Percentiles rank a stretch among this genome's conserved stretches.
Evolutionary conservation across 805 yeast genomes (phyloP).

Genomic region (Jamesozyma hellenica): DNA sequence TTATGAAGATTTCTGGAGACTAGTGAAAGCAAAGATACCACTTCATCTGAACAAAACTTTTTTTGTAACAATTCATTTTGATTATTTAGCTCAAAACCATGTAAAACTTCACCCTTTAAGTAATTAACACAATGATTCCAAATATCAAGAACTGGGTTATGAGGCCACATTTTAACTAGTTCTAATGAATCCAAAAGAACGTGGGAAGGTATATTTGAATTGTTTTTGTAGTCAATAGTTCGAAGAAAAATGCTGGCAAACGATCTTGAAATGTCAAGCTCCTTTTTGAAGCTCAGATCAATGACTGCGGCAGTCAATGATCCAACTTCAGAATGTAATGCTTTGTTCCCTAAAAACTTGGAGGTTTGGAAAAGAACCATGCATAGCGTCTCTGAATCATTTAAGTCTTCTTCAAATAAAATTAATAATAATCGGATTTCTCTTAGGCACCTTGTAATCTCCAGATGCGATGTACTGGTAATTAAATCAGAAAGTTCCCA

Average conservation of each 20-base stretch:
- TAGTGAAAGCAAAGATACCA: constrained; percentile 12
- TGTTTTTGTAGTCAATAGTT: background rate
- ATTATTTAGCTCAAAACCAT: background rate
- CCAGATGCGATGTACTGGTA: constrained; percentile 2
- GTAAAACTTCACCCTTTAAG: constrained; percentile 7
- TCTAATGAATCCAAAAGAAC: background rate
- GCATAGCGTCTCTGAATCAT: constrained; percentile 3
- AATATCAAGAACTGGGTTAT: background rate
- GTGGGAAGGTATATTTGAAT: background rate
- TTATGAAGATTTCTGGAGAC: constrained; percentile 9
- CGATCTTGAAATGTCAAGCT: constrained; percentile 6
- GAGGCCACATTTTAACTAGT: background rate
- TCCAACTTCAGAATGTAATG: constrained; percentile 12
- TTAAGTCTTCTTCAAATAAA: constrained; percentile 6
- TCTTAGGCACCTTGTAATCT: constrained; percentile 12
- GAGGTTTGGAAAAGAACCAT: constrained; percentile 8
- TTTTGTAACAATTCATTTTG: constrained; percentile 8
- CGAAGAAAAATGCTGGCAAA: constrained; percentile 9
- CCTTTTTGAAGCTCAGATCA: constrained; percentile 1
- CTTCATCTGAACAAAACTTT: constrained; percentile 2
- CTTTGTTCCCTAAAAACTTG: constrained; percentile 4
- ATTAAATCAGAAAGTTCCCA: constrained; percentile 18
- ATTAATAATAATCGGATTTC: constrained; percentile 13
- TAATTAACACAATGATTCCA: constrained; percentile 11
- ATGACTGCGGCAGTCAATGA: constrained; percentile 8